Base-by-base conservation (phyloP, 306 rosid species). In the Crataegus laevigata region DNA sequence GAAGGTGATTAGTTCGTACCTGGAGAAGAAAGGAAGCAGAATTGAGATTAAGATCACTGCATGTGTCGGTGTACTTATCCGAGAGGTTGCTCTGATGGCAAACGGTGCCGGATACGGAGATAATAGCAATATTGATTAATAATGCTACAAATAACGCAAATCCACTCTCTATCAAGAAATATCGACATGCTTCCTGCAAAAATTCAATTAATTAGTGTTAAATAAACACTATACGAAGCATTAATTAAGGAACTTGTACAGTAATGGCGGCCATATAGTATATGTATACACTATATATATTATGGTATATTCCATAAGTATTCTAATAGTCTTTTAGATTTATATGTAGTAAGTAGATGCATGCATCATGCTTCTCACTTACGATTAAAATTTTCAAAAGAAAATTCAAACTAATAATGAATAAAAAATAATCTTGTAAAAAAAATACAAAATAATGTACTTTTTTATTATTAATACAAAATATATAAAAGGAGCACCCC, bases 11-110 rank as follows among this genome's bases (percentile, higher is more conserved):
- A 6, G 4, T 36, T 36, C 40, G 40, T 71, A 93, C 98, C 98
- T 91, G 73, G 67, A 94, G 93, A 80, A 94, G 97, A 79, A 91
- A 94, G 55, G 97, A 88, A 59, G 97, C 98, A 3, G 86, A 74
- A 68, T 87, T 77, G 73, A 94, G 97, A 8, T 87, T 88, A 6
- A 94, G 81, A 82, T 94, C 65, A 40, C 25, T 73, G 70, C 97
- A 94, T 0, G 69, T 71, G 29, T 81, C 47, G 42, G 17, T 5
- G n/a, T 58, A 76, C 0, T 68, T 78, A 24, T 11, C 19, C 0
- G 97, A 79, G 70, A 93, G 72, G 55, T 87, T 72, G 8, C 25
- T 8, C 1, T 68, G 87, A 1, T 79, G 42, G 86, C 97, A 94
- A 64, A 87, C 85, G 1, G 89, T 77, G 60, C 91, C 97, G 0